A percentile compares a stretch with the other conserved stretches of the same genome.
Evolutionary conservation across 208 protist genomes (phyloP).

Genomic region (Tetramitus jugosus): DNA sequence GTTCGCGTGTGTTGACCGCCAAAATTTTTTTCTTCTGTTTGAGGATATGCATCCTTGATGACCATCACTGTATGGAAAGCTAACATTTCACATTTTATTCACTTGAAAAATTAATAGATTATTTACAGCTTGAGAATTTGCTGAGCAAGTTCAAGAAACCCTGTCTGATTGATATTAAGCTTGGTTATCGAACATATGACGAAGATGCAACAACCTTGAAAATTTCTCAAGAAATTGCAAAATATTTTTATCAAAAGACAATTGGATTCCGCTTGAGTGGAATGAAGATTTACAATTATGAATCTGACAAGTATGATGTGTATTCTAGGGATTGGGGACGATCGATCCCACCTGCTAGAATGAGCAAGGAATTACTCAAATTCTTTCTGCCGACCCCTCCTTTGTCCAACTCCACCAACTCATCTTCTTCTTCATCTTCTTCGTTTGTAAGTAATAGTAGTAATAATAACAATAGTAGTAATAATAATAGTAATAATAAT

Average conservation of each 20-base stretch:
- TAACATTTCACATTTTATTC: too few species aligned
- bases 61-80: too few species aligned
- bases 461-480: not conserved
- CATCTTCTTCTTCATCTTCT: not conserved
- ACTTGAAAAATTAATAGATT: too few species aligned
- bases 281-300: too few species aligned
- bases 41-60: too few species aligned
- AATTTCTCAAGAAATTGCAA: not conserved
- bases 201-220: too few species aligned
- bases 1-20: too few species aligned
- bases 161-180: not conserved
- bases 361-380: not conserved
- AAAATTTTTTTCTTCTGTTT: too few species aligned
- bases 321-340: not conserved
- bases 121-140: not conserved
- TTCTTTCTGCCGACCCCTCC: not conserved
- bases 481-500: not conserved
- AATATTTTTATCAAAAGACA: not conserved
- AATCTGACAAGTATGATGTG: too few species aligned
- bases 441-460: not conserved
- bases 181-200: too few species aligned
- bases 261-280: not conserved
- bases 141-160: not conserved
- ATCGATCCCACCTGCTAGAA: not conserved
- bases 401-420: not conserved